These are phyloP conservation scores for Ceriops tagal DNA, from an alignment of 345 rosid genomes.

Conservation along the genomic window DNA sequence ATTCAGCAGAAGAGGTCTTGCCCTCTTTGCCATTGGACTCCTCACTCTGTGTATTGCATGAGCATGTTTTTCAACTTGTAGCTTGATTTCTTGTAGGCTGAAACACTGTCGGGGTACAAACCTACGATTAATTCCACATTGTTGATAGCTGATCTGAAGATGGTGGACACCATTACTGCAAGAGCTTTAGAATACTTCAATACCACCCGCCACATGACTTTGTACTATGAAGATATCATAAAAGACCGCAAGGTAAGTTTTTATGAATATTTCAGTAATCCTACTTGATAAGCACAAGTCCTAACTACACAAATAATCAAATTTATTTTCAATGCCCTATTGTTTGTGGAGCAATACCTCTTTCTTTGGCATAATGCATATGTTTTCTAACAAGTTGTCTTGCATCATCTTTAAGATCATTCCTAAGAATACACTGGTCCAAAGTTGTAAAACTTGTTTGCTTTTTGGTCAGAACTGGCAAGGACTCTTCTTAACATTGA, in stretches of 20 bases:
- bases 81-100: conserved; percentile 49
- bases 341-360: too few species aligned
- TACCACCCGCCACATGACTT: conserved; percentile 57
- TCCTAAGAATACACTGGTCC: too few species aligned
- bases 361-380: too few species aligned
- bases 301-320: too few species aligned
- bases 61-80: conserved; percentile 7
- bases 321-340: too few species aligned
- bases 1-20: conserved; percentile 66
- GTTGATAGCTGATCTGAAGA: conserved; percentile 51
- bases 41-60: not conserved
- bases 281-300: too few species aligned
- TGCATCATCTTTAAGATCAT: too few species aligned
- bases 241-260: conserved; percentile 45
- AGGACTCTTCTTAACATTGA: too few species aligned
- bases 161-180: conserved; percentile 45
- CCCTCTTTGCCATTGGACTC: not conserved
- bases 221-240: conserved; percentile 69
- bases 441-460: too few species aligned
- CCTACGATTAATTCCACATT: conserved; percentile 60
- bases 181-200: conserved; percentile 56
- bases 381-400: too few species aligned
- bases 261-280: not conserved
- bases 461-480: too few species aligned
- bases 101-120: conserved; percentile 60